Percentiles rank a stretch among this genome's conserved stretches.
Conservation (phyloP, 1,139 yeast species). For the Debaryomycetaceae sp. region DNA sequence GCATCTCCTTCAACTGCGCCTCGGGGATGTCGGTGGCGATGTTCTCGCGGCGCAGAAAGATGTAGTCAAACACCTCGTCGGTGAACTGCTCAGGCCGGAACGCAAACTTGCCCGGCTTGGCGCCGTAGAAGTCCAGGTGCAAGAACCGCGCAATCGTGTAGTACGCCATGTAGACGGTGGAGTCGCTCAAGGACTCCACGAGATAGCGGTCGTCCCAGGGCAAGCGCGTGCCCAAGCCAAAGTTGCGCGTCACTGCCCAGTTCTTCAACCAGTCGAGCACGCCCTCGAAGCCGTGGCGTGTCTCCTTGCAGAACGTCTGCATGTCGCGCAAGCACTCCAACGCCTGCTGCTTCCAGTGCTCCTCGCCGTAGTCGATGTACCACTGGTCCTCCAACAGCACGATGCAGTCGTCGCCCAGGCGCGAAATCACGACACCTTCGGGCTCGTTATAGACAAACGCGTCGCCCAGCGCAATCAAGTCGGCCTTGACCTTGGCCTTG, state of each 20-base stretch:
- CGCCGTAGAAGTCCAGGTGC: constrained; percentile 85
- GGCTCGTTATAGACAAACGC: constrained; percentile 96
- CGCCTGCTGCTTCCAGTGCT: constrained; percentile 81
- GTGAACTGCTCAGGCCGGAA: constrained; percentile 85
- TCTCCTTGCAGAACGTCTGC: constrained; percentile 81
- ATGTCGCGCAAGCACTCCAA: constrained; percentile 71
- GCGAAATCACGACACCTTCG: constrained; percentile 80
- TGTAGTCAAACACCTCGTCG: constrained; percentile 88
- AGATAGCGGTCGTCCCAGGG: constrained; percentile 97
- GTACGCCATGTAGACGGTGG: constrained; percentile 94
- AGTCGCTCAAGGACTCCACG: constrained; percentile 93
- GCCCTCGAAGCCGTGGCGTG: constrained; percentile 89
- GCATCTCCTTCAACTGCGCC: constrained; percentile 64
- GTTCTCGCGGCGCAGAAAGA: constrained; percentile 70
- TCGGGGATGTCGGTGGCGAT: constrained; percentile 59
- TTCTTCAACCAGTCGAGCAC: constrained; percentile 95
- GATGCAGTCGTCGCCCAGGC: constrained; percentile 96
- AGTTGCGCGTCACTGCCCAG: constrained; percentile 98
- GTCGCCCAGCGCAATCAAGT: constrained; percentile 67
- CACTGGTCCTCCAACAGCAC: constrained; percentile 98
- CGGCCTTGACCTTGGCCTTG: constrained; percentile 81
- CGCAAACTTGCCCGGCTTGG: constrained; percentile 63
- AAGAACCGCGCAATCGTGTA: constrained; percentile 86
- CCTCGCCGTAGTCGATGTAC: constrained; percentile 98
- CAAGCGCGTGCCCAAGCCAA: constrained; percentile 90